Evolutionary conservation across 805 yeast species (phyloP), one percentile per base, ranked within the genome.

Genomic region (Hanseniaspora thailandica): DNA sequence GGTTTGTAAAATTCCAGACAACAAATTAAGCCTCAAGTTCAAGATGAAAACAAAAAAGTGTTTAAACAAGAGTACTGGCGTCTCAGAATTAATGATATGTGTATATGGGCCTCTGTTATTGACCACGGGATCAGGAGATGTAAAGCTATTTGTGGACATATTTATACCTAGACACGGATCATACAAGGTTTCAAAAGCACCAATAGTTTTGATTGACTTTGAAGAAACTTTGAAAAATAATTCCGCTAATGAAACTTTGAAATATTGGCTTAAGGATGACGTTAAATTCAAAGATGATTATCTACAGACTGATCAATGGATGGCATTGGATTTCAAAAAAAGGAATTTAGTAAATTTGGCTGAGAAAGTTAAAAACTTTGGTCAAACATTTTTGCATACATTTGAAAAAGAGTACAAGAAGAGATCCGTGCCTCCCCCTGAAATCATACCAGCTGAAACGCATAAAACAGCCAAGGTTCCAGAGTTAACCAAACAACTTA

Each of bases 211-310:
- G 61, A 76, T 88, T 10, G 71, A 75, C 20, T 40, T 63, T 10
- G 65, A 60, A 34, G 80, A 82, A 2, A 73, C 45, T 2, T 20
- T 50, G 5, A 41, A 36, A 12, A 19, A 39, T 7, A 43, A 43
- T n/a, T 54, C 60, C 0, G 59, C 60, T 0, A 69, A 72, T 57
- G 66, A 69, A n/a, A 66, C 77, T 17, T 89, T 88, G 0, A 60
- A 87, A 12, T 80, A 79, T 52, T 64, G 88, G 4, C 87, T 95
- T 95, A 61, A 89, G 5, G 95, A 95, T 0, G 49, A 17, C 5
- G 20, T 45, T 13, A 31, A 45, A 10, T 51, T 51, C 23, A 22
- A 45, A n/a, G 34, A 38, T 3, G 25, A 51, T 22, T 44, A 12
- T 31, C 20, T 44, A 19, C 26, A 36, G 17, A 38, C 39, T 4